Conservation (phyloP, 495 filamentous ascomycete species). For the Lasiosphaeria hispida region DNA sequence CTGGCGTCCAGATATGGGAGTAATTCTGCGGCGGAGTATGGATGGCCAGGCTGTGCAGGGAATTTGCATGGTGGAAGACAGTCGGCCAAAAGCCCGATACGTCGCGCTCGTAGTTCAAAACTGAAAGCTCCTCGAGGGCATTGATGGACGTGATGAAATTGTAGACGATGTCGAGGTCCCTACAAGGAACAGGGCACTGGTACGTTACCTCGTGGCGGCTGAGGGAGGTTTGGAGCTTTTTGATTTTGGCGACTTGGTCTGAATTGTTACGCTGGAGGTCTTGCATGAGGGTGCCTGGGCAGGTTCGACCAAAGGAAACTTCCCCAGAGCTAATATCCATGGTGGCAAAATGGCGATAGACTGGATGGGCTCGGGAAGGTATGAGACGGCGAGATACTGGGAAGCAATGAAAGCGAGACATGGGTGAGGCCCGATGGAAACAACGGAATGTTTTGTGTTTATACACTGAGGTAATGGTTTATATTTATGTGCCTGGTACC, state of each 20-base stretch:
- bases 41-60: conserved; percentile 9
- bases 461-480: too few species aligned
- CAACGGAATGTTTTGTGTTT: too few species aligned
- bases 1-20: conserved; percentile 5
- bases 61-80: conserved; percentile 12
- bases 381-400: too few species aligned
- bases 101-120: conserved; percentile 14
- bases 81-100: conserved; percentile 12
- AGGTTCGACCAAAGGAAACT: conserved; percentile 8
- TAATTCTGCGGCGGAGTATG: conserved; percentile 7
- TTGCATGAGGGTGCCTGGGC: conserved; percentile 17
- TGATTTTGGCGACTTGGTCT: conserved; percentile 7
- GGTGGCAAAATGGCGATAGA: too few species aligned
- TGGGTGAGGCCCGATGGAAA: too few species aligned
- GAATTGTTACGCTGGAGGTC: neutral
- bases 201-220: neutral
- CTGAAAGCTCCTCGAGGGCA: conserved; percentile 7
- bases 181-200: neutral
- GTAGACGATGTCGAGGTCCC: conserved; percentile 6
- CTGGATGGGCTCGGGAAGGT: too few species aligned
- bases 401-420: too few species aligned
- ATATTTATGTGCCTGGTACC: too few species aligned
- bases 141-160: conserved; percentile 14
- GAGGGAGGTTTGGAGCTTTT: conserved; percentile 9
- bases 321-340: conserved; percentile 10